Conservation (phyloP, 106 monocot genomes). For the Dactylorhiza incarnata region DNA sequence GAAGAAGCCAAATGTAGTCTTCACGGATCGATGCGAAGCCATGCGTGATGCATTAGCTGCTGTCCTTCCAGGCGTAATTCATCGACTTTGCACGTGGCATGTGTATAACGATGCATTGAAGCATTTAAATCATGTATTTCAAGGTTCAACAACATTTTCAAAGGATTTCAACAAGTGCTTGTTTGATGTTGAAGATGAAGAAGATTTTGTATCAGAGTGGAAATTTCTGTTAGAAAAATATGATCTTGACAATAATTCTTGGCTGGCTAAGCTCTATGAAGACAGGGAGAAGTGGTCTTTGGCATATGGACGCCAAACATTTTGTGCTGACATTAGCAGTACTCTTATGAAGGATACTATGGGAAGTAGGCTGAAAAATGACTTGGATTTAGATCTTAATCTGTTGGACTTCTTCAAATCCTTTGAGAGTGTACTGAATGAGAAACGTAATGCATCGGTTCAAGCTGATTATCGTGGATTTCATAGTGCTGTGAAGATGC, state of each 20-base stretch:
- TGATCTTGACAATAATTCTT: slow-evolving; percentile 19
- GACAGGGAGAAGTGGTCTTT: slow-evolving; percentile 32
- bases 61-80: slow-evolving; percentile 19
- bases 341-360: slow-evolving; percentile 14
- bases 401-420: slow-evolving; percentile 22
- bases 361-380: slow-evolving; percentile 4
- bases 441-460: slow-evolving; percentile 12
- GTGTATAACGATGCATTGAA: slow-evolving; percentile 25
- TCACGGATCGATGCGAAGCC: slow-evolving; percentile 15
- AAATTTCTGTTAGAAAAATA: slow-evolving; percentile 22
- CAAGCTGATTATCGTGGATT: slow-evolving; percentile 15
- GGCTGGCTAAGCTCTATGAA: slow-evolving; percentile 20
- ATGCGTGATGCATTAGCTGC: slow-evolving; percentile 20
- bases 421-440: slow-evolving; percentile 18
- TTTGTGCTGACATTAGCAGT: slow-evolving; percentile 25
- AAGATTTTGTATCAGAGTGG: slow-evolving; percentile 22
- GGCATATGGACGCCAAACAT: slow-evolving; percentile 22
- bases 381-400: slow-evolving; percentile 10
- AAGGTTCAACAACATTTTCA: slow-evolving; percentile 23
- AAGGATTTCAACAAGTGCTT: slow-evolving; percentile 21
- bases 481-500: slow-evolving; percentile 11
- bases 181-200: slow-evolving; percentile 28
- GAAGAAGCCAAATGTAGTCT: slow-evolving; percentile 19
- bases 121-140: slow-evolving; percentile 23
- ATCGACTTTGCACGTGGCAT: slow-evolving; percentile 31